Base-by-base conservation (phyloP, 192 early-diverging fungal genomes). In the Coemansia furcata region DNA sequence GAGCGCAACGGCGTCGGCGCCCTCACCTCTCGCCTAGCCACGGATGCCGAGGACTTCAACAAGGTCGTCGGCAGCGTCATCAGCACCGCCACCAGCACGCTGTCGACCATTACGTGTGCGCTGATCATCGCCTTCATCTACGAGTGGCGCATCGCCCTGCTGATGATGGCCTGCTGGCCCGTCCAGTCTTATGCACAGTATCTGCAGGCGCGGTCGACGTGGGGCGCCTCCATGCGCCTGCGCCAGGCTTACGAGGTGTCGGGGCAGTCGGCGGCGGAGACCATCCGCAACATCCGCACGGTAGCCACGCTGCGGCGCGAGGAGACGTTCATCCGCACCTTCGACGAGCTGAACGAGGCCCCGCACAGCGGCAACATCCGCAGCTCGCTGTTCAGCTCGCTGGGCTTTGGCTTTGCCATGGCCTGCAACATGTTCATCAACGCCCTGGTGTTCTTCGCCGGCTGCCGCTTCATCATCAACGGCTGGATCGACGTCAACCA, bases 211-310 rank as follows among this genome's bases (percentile, higher is more conserved):
- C 83, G 73, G 7, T 67, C 86, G 3, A 66, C 80, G 17, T 60
- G 76, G 33, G 80, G 83, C 15, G 83, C 77, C 62, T 75, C 78
- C 6, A 58, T 57, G 57, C 80, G 83, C 64, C 82, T 82, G 52
- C 85, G 86, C 72, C 77, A 85, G 61, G 88, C 89, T 2, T 94
- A 92, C 69, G 87, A 87, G 63, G 64, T 74, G 8, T 85, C 90
- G 4, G 85, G 82, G 44, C 86, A 89, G 72, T 84, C 89, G 6
- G 93, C 94, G 2, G 89, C 90, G 60, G 97, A 99, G 72, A 84
- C 89, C 36, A 90, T 99, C 66, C 77, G 86, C 67, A 88, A 87
- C 67, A 92, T 99, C 71, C 85, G 90, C 40, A 99, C 95, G 0
- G 91, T 96, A 4, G 87, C 88, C 21, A 88, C 90, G 3, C 38